phyloP scores from a whole-genome alignment of 495 filamentous ascomycete genomes.

The Beverwykella pulmonaria region DNA sequence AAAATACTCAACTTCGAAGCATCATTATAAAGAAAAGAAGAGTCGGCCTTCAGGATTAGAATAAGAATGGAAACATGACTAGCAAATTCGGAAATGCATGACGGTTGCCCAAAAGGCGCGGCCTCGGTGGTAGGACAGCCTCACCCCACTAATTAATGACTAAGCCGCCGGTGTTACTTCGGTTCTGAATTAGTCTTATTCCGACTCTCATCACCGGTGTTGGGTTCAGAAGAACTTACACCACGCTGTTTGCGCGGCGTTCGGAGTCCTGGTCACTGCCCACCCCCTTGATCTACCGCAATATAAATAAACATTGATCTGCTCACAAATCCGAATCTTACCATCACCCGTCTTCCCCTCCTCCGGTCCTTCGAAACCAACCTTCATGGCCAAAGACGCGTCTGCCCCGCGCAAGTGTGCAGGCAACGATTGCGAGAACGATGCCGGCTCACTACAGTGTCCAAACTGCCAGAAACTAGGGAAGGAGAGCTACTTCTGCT shows the following conservation, averaged over 20 bases:
- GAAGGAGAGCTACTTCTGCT: slow-evolving; percentile 94
- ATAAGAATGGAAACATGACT: background rate
- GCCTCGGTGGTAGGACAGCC: background rate
- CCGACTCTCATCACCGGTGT: slow-evolving; percentile 15
- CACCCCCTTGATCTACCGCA: background rate
- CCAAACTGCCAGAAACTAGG: slow-evolving; percentile 90
- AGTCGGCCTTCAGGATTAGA: background rate
- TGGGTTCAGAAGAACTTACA: background rate
- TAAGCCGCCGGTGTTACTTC: background rate
- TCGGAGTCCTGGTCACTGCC: slow-evolving; percentile 11
- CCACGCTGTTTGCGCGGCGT: slow-evolving; percentile 15
- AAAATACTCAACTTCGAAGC: background rate
- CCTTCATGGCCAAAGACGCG: slow-evolving; percentile 23
- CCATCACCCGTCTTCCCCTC: background rate
- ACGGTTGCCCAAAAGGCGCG: background rate
- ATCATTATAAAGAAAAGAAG: background rate
- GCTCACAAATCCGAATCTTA: background rate
- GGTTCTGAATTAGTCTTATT: background rate
- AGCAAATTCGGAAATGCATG: background rate
- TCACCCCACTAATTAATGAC: background rate
- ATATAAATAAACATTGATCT: background rate
- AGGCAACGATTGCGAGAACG: slow-evolving; percentile 79
- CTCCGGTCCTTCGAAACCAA: background rate
- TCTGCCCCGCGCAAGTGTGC: slow-evolving; percentile 65
- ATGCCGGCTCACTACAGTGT: slow-evolving; percentile 83